Evolutionary conservation across 768 basidiomycete species (phyloP), one percentile per base, ranked within the genome.

Genomic region (Russula lepida): DNA sequence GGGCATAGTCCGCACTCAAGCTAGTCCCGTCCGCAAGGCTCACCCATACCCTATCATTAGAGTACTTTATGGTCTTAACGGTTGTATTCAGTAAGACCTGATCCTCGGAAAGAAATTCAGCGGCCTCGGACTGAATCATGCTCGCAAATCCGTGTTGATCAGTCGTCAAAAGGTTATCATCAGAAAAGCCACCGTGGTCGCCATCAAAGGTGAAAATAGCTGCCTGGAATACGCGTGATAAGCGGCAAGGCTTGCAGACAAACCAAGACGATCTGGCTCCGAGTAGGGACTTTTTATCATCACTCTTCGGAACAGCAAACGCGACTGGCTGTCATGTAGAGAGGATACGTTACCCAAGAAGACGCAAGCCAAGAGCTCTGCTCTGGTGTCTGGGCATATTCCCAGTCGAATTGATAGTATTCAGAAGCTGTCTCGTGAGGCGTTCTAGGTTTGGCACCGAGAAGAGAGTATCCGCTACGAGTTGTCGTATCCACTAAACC

Each of bases 131-230:
- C 60, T 81, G 80, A 21, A 83, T 76, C 43, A 85, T 69, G 28
- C 77, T 72, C 58, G 77, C 81, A 75, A 83, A 87, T 3, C 86
- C 85, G 23, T 83, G 78, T 62, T 78, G 83, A 65, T 88, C 86
- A 51, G 83, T 76, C 13, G 74, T 78, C 65, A 88, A 72, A 33
- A 73, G 69, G 62, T 85, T 83, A 23, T 74, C 74, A 28, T 76
- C 74, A 0, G 84, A 82, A 67, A 84, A 87, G 1, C 84, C 85
- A 44, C 83, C 84, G 64, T 74, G 72, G 67, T 76, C 76, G 0
- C 74, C 68, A 46, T 78, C 73, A 66, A 75, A 78, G 17, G 86
- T 86, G 65, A 80, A 83, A 67, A 87, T 87, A 66, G 85, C 83
- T 53, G 79, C 81, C 84, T 84, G 47, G 15, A 47, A 52, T n/a